Evolutionary conservation across 2,329 filamentous ascomycete genomes (phyloP).

Genomic region (Nigrospora sphaerica): DNA sequence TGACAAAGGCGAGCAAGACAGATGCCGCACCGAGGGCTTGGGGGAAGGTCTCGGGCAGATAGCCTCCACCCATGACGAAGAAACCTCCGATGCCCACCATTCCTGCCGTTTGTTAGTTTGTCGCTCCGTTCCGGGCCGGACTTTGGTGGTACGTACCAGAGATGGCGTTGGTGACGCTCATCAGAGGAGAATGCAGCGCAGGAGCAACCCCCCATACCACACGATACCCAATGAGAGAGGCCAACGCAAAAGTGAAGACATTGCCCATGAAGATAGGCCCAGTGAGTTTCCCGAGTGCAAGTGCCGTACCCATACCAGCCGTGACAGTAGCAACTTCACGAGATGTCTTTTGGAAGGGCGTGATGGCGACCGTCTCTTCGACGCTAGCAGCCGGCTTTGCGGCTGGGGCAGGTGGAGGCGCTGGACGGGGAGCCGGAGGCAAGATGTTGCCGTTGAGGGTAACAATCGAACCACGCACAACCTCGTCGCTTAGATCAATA

Average conservation of each 20-base stretch:
- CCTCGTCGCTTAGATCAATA: constrained; percentile 75
- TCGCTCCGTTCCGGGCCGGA: background rate
- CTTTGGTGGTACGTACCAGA: constrained; percentile 43
- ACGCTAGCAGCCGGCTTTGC: constrained; percentile 29
- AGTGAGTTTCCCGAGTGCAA: constrained; percentile 74
- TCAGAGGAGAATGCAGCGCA: constrained; percentile 78
- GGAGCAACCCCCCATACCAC: constrained; percentile 83
- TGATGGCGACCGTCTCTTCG: constrained; percentile 58
- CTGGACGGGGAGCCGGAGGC: constrained; percentile 66
- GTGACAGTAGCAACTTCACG: constrained; percentile 70
- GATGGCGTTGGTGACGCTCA: constrained; percentile 92
- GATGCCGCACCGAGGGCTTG: constrained; percentile 72
- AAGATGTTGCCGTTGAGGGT: constrained; percentile 71
- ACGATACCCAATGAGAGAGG: constrained; percentile 79
- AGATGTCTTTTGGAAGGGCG: constrained; percentile 73
- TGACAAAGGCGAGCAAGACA: constrained; percentile 80
- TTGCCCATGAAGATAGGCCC: constrained; percentile 84
- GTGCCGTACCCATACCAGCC: constrained; percentile 66
- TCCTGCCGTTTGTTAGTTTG: constrained; percentile 28
- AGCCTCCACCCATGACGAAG: constrained; percentile 82
- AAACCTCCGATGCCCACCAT: constrained; percentile 87
- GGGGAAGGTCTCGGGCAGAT: constrained; percentile 69
- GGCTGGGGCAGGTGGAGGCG: constrained; percentile 44
- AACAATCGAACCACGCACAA: constrained; percentile 78
- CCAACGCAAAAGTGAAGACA: constrained; percentile 75